Conservation (phyloP, 179 eudicot species). For the Camellia oleifera region DNA sequence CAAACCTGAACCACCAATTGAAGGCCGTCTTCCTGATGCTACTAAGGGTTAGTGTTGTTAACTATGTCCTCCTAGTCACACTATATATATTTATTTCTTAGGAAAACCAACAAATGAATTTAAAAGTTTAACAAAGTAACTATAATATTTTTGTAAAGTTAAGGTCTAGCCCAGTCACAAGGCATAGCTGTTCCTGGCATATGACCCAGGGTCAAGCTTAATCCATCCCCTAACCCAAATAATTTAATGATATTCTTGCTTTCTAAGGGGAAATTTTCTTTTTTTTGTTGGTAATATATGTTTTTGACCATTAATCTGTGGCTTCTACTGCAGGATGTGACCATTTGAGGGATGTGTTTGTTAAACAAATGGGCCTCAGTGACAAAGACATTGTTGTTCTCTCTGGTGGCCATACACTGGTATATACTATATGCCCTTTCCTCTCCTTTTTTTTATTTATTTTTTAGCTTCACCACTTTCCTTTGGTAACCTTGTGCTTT, state of each 20-base stretch:
- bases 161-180: no score
- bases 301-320: neutral
- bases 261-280: no score
- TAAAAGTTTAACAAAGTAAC: neutral
- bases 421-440: conserved; percentile 18
- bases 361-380: conserved; percentile 79
- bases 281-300: no score
- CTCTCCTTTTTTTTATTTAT: neutral
- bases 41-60: conserved; percentile 47
- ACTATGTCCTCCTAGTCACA: neutral
- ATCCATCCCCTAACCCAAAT: no score
- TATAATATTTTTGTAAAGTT: no score
- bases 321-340: conserved; percentile 53
- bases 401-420: conserved; percentile 97
- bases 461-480: neutral
- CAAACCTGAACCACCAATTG: conserved; percentile 71
- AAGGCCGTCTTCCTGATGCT: conserved; percentile 94
- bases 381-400: conserved; percentile 91
- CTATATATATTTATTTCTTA: neutral
- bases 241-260: no score
- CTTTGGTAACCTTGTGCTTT: neutral
- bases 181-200: no score
- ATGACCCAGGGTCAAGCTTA: no score
- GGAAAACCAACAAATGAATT: neutral
- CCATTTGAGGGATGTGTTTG: conserved; percentile 84